Evolutionary conservation across 441 rosid species (phyloP), one percentile per base, ranked within the genome.

Genomic region (Raphanus hybrid): DNA sequence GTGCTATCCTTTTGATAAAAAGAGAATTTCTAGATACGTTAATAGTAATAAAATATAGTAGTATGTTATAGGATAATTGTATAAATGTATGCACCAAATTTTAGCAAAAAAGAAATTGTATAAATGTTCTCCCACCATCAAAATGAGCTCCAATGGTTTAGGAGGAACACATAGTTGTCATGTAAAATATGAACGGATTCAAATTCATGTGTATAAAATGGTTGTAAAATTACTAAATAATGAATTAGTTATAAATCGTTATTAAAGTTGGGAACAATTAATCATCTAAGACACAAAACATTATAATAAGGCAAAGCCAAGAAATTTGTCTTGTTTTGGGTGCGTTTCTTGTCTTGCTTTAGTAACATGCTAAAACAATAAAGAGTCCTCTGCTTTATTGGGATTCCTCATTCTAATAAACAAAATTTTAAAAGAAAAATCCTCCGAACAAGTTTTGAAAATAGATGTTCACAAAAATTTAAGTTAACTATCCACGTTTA

Each of bases 301-400:
- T 58, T 57, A 50, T 69, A 70, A 41, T 69, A 79, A 85, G 87
- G 84, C 75, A 78, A 74, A 74, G 75, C 85, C 87, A 79, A 73
- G 78, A 85, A 86, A 86, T 81, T 84, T 76, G 71, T 82, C 80
- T 76, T 81, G 82, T 86, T 81, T 71, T 70, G 78, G 64, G 64
- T 70, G 71, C 78, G 80, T 75, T 73, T 84, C 84, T 87, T 92
- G 92, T 90, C 91, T 87, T 84, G 86, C 97, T 89, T 89, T 88
- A 85, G 85, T 85, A 90, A 87, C 92, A 91, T 91, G 83, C 76
- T 66, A 86, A 87, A 89, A 9, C 20, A 84, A 87, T 82, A 84
- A 75, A 45, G 55, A 77, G 85, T 84, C 82, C 58, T 11, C 59
- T 59, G 65, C 89, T 87, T 84, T 86, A 85, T 88, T 85, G 95